phyloP scores from a whole-genome alignment of 2,329 filamentous ascomycete genomes.

The Beauveria bassiana region DNA sequence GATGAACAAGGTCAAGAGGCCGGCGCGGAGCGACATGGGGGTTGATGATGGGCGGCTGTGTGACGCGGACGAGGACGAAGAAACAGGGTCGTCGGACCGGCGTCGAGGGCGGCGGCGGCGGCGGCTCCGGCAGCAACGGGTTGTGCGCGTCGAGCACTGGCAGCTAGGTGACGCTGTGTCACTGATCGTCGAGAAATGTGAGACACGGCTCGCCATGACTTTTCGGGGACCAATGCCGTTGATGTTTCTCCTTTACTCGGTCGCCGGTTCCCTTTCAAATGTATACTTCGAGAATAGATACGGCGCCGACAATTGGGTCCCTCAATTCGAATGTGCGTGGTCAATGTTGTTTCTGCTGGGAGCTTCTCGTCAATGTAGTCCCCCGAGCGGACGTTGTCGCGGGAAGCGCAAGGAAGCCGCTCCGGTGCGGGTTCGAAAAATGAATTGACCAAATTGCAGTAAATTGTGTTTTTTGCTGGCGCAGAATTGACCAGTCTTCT shows the following conservation, averaged over 20 bases:
- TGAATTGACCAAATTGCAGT: too few relatives aligned
- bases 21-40: conserved; percentile 2
- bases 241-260: neutral
- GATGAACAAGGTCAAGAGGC: neutral
- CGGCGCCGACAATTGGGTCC: too few relatives aligned
- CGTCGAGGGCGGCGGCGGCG: neutral
- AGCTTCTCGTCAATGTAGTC: too few relatives aligned
- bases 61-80: neutral
- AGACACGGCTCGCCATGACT: conserved; percentile 7
- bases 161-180: neutral
- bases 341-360: too few relatives aligned
- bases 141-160: neutral
- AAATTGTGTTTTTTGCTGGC: too few relatives aligned
- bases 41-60: neutral
- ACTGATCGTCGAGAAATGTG: neutral
- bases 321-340: too few relatives aligned
- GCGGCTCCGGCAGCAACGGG: neutral
- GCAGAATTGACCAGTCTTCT: too few relatives aligned
- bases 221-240: neutral
- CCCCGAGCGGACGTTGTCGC: too few relatives aligned
- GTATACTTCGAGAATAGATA: too few relatives aligned
- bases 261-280: too few relatives aligned
- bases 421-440: too few relatives aligned
- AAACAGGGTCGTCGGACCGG: neutral
- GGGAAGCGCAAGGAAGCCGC: too few relatives aligned